Evolutionary conservation across 202 grass and related monocot genomes (phyloP), one percentile per base, ranked within the genome.

Genomic region (Panicum virgatum): DNA sequence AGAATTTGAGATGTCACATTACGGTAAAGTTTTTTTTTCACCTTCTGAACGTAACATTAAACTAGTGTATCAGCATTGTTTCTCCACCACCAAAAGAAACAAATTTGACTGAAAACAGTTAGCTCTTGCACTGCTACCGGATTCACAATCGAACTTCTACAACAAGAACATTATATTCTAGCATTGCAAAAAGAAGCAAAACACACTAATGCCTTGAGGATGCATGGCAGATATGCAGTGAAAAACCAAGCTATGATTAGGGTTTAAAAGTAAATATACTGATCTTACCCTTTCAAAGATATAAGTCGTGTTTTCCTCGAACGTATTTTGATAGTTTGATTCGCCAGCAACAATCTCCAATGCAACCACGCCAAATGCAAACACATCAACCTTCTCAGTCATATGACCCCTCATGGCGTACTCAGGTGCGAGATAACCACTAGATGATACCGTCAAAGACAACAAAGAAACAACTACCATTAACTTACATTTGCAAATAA

Each of bases 331-430:
- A 48, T 91, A 66, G 83, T 94, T 97, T 19, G 86, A 25, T 44
- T 91, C 88, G 46, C 94, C 94, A 25, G 87, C 85, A 38, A 97
- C 54, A 62, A 84, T 84, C 72, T 97, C 94, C 68, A 94, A 26
- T 2, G 45, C 80, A 0, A 97, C 80, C 22, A 97, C 88, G 0
- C 94, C 94, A 16, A 89, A 97, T 18, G 89, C 87, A 78, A 97
- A 97, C 15, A 97, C 91, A 73, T 97, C 94, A 5, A 89, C 76
- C 68, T 97, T 97, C 85, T 97, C 94, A 1, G 94, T 97, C 72
- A 97, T 84, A 74, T 97, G 91, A 43, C 94, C 94, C 85, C 91
- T 97, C 94, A 97, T 92, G 48, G 94, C 94, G 2, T 97, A 97
- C 81, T 97, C 94, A 7, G 92, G 92, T 64, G 94, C 94, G 22